A percentile compares a stretch with the other conserved stretches of the same genome.
phyloP scores from a whole-genome alignment of 2,329 filamentous ascomycete species.

The Fusarium sarcochroum region DNA sequence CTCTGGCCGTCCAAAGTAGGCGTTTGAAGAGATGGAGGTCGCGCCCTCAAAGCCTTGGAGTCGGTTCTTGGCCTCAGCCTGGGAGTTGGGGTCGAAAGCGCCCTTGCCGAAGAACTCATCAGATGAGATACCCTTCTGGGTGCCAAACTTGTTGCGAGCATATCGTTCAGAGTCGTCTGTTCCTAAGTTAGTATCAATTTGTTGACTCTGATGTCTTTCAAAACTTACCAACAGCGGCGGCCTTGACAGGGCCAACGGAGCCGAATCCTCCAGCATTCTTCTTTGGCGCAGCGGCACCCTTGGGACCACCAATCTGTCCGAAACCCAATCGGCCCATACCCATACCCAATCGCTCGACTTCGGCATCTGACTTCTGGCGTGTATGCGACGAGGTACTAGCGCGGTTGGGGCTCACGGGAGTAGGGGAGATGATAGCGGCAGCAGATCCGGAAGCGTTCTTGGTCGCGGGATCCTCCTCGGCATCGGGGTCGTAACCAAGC shows the following conservation, averaged over 20 bases:
- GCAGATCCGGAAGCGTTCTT: constrained; percentile 65
- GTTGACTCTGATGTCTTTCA: neutral
- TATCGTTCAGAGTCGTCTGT: constrained; percentile 83
- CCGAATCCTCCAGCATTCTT: constrained; percentile 91
- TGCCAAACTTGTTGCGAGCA: constrained; percentile 88
- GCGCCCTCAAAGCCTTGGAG: constrained; percentile 95
- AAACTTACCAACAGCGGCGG: constrained; percentile 74
- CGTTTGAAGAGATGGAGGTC: constrained; percentile 92
- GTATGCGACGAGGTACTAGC: constrained; percentile 69
- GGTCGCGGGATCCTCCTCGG: constrained; percentile 73
- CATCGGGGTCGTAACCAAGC: constrained; percentile 94
- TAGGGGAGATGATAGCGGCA: constrained; percentile 77
- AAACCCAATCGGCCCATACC: constrained; percentile 88
- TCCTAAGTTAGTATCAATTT: constrained; percentile 17
- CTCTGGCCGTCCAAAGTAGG: constrained; percentile 95
- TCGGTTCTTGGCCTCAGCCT: constrained; percentile 87
- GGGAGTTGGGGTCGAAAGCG: constrained; percentile 82
- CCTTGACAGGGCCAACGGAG: constrained; percentile 82
- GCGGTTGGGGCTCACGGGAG: constrained; percentile 77
- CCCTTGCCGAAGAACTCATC: constrained; percentile 99
- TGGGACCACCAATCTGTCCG: constrained; percentile 81
- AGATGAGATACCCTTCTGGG: constrained; percentile 95
- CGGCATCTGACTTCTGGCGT: constrained; percentile 77
- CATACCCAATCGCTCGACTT: constrained; percentile 92
- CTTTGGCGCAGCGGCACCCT: constrained; percentile 68